Conservation (phyloP, 2,329 filamentous ascomycete species). For the Ramularia endophylla region DNA sequence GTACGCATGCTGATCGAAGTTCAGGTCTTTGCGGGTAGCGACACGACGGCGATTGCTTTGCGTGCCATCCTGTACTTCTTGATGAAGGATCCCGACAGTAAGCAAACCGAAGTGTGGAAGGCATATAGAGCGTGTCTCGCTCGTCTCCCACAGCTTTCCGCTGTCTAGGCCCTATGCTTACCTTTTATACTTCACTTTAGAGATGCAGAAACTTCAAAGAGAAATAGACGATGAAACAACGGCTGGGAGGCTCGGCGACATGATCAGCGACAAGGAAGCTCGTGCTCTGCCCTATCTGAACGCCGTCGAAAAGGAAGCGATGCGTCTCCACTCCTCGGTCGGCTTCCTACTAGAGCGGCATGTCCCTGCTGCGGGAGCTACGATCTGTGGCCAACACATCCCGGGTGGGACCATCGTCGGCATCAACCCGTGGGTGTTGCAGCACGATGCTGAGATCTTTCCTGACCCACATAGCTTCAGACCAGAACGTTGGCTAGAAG, state of each 20-base stretch:
- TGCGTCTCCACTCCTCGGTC: constrained; percentile 16
- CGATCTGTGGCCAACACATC: constrained; percentile 12
- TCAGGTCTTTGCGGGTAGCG: constrained; percentile 24
- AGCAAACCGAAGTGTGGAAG: no score
- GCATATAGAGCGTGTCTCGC: no score
- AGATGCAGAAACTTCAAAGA: constrained; percentile 9
- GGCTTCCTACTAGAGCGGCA: constrained; percentile 14
- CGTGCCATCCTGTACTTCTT: constrained; percentile 37
- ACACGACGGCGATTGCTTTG: constrained; percentile 38
- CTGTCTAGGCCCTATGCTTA: no score
- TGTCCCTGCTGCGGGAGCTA: constrained; percentile 14
- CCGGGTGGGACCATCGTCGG: constrained; percentile 14
- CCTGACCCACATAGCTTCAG: constrained; percentile 12
- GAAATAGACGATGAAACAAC: constrained; percentile 11
- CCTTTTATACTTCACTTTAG: no score
- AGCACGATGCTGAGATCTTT: constrained; percentile 31
- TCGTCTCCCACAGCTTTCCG: no score
- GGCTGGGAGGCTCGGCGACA: not conserved
- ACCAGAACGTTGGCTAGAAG: constrained; percentile 17
- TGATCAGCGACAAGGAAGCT: not conserved
- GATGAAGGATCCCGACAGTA: constrained; percentile 14
- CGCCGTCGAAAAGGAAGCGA: constrained; percentile 14
- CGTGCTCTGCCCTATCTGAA: constrained; percentile 20
- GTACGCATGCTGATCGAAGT: not conserved
- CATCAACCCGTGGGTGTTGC: constrained; percentile 14